Base-by-base conservation (phyloP, 371 early-diverging fungal species). In the Mucor sp. region DNA sequence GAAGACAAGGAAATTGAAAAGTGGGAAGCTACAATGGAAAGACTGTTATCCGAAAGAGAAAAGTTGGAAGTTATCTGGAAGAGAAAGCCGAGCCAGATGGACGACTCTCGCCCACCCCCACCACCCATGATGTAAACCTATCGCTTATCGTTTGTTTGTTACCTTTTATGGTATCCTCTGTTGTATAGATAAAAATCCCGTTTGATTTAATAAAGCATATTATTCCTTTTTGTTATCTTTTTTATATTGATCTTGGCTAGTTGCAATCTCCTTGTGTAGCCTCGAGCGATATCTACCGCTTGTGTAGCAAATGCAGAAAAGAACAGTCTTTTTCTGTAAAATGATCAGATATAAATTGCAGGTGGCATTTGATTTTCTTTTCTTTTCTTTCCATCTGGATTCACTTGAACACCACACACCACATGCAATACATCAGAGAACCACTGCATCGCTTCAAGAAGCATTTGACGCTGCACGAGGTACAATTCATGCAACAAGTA, bases 1-100 rank as follows among this genome's bases (percentile, higher is more conserved):
- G 74, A 63, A 62, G 83, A 76, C 62, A 69, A 66, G 32, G 80
- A 85, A 15, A 69, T 80, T 57, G 75, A 75, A 3, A 74, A 70
- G 6, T 88, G 88, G 88, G 80, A 83, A 50, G 57, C 66, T 7
- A 74, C 84, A 4, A 64, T 83, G n/a, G 66, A 66, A 7, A 67
- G 75, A 37, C 60, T 79, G 17, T 63, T 69, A 27, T 71, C 69
- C 21, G 67, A 62, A 12, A 62, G 66, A 37, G 59, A 67, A 11
- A 25, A 30, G 12, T 39, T 82, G 35, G 72, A 79, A 27, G 62
- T 79, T 37, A 68, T 74, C 8, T 75, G 71, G 66, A 79, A 82
- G 62, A 69, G 82, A 44, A 65, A 66, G 21, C 72, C 72, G 21
- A 65, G 59, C 19, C 62, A 72, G 33, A 72, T 72, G 58, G 74